phyloP scores from a whole-genome alignment of 164 flowering plant species.

The Protea cynaroides region DNA sequence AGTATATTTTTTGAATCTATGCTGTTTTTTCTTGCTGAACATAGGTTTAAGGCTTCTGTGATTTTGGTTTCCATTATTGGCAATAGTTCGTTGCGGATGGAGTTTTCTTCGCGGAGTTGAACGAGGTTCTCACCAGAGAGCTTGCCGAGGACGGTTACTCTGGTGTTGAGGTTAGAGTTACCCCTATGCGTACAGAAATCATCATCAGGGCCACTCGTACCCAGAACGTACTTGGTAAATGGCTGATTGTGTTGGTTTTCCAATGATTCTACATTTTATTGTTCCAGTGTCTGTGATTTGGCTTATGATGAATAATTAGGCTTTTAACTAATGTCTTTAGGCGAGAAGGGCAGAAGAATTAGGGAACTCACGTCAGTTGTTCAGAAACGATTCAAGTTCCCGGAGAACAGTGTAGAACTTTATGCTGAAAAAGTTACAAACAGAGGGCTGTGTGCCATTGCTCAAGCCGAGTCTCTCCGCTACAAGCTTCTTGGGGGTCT shows the following conservation, averaged over 20 bases:
- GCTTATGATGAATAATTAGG: conserved; percentile 3
- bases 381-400: conserved; percentile 66
- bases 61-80: neutral
- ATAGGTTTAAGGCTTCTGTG: neutral
- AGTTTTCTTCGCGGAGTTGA: conserved; percentile 58
- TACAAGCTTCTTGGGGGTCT: conserved; percentile 78
- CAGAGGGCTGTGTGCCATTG: conserved; percentile 67
- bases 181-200: conserved; percentile 73
- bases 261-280: too few relatives aligned
- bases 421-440: conserved; percentile 65
- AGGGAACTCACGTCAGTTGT: conserved; percentile 63
- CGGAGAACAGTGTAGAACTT: conserved; percentile 59
- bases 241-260: neutral
- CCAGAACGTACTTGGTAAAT: conserved; percentile 61
- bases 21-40: neutral
- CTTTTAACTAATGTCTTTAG: conserved; percentile 19
- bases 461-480: conserved; percentile 66
- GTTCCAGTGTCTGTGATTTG: neutral
- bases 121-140: conserved; percentile 58
- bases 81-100: conserved; percentile 63
- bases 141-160: conserved; percentile 74
- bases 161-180: conserved; percentile 69
- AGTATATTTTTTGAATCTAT: neutral
- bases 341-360: conserved; percentile 69
- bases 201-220: conserved; percentile 65